Evolutionary conservation across 371 early-diverging fungal species (phyloP).

Genomic region (Mortierella sp.): DNA sequence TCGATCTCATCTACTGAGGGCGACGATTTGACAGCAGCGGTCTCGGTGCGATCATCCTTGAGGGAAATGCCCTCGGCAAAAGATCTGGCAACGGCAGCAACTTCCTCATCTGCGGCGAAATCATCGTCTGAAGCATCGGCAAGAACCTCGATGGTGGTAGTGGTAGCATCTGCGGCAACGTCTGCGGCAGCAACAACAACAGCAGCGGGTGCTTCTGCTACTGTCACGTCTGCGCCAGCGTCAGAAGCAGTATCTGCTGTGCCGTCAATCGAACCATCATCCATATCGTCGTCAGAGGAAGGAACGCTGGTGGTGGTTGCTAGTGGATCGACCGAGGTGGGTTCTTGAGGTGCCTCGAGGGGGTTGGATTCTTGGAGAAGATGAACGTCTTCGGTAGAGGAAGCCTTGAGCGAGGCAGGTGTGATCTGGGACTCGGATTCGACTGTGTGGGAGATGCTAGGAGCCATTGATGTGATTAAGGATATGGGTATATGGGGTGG

Average conservation of each 20-base stretch:
- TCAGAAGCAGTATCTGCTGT: background rate
- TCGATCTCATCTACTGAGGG: background rate
- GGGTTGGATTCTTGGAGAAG: background rate
- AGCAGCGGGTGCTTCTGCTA: background rate
- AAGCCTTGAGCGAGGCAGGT: background rate
- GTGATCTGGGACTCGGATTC: conserved; percentile 2
- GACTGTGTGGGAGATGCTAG: background rate
- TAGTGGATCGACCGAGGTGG: conserved; percentile 14
- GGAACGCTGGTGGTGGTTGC: conserved; percentile 22
- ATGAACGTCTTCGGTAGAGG: background rate
- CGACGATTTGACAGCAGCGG: background rate
- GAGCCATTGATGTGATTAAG: background rate
- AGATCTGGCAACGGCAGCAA: background rate
- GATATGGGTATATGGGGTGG: background rate
- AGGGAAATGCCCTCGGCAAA: background rate
- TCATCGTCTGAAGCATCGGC: too few species aligned
- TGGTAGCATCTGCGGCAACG: conserved; percentile 2
- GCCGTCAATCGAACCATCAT: conserved; percentile 2
- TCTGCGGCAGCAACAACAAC: background rate
- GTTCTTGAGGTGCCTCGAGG: background rate
- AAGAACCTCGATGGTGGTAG: background rate
- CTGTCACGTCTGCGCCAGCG: conserved; percentile 7
- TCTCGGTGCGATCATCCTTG: conserved; percentile 2
- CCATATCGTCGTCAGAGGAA: conserved; percentile 21
- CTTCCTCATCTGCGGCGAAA: background rate